phyloP scores from a whole-genome alignment of 2,329 filamentous ascomycete species.

The Harringtonia aguacate region DNA sequence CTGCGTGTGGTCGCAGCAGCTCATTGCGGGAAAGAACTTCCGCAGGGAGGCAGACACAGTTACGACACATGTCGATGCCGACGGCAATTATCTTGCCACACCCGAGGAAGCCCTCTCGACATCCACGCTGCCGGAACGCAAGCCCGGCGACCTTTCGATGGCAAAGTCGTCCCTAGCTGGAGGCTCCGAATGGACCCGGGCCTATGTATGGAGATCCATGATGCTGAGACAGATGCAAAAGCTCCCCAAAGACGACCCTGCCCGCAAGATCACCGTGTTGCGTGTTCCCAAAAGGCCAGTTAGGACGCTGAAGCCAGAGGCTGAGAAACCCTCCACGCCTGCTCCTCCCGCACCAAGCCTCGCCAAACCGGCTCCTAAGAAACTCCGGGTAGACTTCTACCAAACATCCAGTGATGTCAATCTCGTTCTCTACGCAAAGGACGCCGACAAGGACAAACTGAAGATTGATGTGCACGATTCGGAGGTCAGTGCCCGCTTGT shows the following conservation, averaged over 20 bases:
- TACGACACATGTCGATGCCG: slow-evolving; percentile 26
- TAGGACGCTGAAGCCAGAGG: not conserved
- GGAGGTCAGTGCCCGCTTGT: slow-evolving; percentile 8
- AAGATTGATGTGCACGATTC: slow-evolving; percentile 2
- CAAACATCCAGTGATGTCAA: slow-evolving; percentile 26
- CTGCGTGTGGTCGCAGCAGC: slow-evolving; percentile 45
- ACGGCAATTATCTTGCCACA: slow-evolving; percentile 37
- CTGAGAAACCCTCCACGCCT: not conserved
- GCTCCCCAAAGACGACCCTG: slow-evolving; percentile 31
- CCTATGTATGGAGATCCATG: slow-evolving; percentile 35
- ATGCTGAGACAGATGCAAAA: slow-evolving; percentile 32
- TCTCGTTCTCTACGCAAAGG: slow-evolving; percentile 28
- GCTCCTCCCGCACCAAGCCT: not conserved
- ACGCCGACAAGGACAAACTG: slow-evolving; percentile 17
- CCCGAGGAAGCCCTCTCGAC: slow-evolving; percentile 18
- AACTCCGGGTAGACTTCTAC: slow-evolving; percentile 29
- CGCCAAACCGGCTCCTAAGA: slow-evolving; percentile 14
- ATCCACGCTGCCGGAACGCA: slow-evolving; percentile 6
- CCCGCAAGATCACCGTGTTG: slow-evolving; percentile 31
- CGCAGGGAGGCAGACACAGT: slow-evolving; percentile 26
- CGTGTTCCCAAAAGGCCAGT: slow-evolving; percentile 19
- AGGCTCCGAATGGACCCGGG: slow-evolving; percentile 25
- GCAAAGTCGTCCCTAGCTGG: not conserved
- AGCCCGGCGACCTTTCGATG: slow-evolving; percentile 4
- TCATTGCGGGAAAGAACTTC: slow-evolving; percentile 25